Base-by-base conservation (phyloP, 2,329 filamentous ascomycete genomes). In the Graphilbum ipis-grandicollis region DNA sequence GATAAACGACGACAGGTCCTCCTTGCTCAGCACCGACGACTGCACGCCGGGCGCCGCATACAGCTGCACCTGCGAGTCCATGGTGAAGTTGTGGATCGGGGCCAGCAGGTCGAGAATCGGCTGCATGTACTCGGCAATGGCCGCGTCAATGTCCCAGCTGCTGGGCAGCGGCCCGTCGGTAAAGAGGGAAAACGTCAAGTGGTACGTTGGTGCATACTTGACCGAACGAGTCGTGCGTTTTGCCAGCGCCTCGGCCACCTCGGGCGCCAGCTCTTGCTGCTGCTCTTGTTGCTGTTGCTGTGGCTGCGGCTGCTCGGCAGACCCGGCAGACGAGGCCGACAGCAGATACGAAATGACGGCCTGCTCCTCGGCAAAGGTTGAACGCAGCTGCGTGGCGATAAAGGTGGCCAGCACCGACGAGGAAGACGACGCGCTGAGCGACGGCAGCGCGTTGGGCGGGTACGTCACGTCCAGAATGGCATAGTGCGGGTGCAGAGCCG, bases 101-200 rank as follows among this genome's bases (percentile, higher is more conserved):
- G 75, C 71, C 21, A 96, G 70, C 19, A 84, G 75, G 31, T 81
- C 67, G 0, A 98, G 65, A 33, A 96, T 66, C 0, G 90, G 88
- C 37, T 71, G 64, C 55, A 98, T 75, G 55, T 93, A 88, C 45
- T 81, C 69, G 19, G 77, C 67, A 9, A 96, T 67, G 1, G 88
- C 85, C 26, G 68, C 58, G 45, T 94, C 80, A 35, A 96, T 83
- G 36, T 93, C 83, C 90, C 90, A 98, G 9, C 78, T 79, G 23
- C 80, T 93, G 2, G 90, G 90, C 0, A 64, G 55, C 1, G 79
- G 69, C 2, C 75, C 75, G 12, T 80, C 79, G 0, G 84, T 90
- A 53, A 98, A 96, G 3, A 98, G 66, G 0, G 90, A 98, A 51
- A 98, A 93, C 0, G 86, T 93, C 21, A 98, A 63, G 52, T 98